Percentiles rank a stretch among this genome's conserved stretches.
Evolutionary conservation across 2,329 filamentous ascomycete species (phyloP).

Genomic region (Zymoseptoria ardabiliae): DNA sequence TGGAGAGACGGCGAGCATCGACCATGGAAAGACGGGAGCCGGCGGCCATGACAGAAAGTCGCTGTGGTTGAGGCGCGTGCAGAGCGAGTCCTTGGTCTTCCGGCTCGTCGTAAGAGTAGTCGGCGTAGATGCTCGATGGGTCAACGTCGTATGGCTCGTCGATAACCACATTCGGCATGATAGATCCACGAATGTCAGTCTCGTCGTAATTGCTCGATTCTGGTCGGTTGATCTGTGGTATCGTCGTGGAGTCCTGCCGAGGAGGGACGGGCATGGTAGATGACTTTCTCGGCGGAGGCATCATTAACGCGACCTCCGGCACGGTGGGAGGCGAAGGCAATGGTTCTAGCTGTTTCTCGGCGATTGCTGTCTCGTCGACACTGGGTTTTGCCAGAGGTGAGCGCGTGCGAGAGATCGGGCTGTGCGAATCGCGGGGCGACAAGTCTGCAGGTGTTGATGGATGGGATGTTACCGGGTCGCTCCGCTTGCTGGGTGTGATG

Average conservation of each 20-base stretch:
- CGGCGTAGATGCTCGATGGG: conserved; percentile 20
- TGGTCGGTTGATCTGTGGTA: conserved; percentile 11
- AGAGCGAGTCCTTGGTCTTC: conserved; percentile 7
- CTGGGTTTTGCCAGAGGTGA: conserved; percentile 9
- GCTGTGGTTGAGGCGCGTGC: conserved; percentile 7
- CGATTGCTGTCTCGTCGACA: conserved; percentile 13
- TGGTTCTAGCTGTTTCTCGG: conserved; percentile 10
- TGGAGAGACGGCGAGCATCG: neutral
- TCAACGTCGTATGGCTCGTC: conserved; percentile 23
- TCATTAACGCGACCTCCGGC: conserved; percentile 13
- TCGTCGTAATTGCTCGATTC: conserved; percentile 26
- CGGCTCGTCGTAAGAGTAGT: conserved; percentile 15
- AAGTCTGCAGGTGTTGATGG: conserved; percentile 10
- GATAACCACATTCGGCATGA: conserved; percentile 11
- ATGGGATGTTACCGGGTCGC: conserved; percentile 29
- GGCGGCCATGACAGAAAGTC: conserved; percentile 2
- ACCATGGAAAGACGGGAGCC: neutral
- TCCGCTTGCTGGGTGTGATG: conserved; percentile 40
- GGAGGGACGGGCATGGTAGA: conserved; percentile 13
- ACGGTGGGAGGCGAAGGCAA: conserved; percentile 5
- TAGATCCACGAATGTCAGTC: conserved; percentile 12
- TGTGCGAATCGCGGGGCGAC: conserved; percentile 19
- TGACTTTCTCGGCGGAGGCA: conserved; percentile 10
- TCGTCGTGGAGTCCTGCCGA: conserved; percentile 19
- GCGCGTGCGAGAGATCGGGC: conserved; percentile 3